Evolutionary conservation across 495 filamentous ascomycete species (phyloP).

Genomic region (Usnea hakonensis): DNA sequence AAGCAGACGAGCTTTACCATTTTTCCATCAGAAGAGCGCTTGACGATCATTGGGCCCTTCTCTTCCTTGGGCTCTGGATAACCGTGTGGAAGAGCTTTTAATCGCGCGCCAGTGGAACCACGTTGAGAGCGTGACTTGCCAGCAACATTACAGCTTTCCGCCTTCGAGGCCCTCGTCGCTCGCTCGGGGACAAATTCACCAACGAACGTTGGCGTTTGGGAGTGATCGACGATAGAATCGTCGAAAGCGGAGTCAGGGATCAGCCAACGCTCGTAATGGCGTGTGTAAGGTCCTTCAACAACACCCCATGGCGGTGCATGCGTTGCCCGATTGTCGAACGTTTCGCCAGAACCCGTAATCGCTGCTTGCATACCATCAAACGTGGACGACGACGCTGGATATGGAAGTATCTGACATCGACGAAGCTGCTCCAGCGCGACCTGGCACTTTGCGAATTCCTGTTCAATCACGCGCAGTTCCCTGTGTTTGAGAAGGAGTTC

Average conservation of each 20-base stretch:
- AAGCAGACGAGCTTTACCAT: constrained; percentile 78
- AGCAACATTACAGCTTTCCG: constrained; percentile 46
- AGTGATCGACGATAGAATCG: constrained; percentile 30
- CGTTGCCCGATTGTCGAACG: constrained; percentile 52
- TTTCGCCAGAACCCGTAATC: constrained; percentile 61
- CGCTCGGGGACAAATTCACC: constrained; percentile 50
- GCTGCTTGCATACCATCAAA: constrained; percentile 56
- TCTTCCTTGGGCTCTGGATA: constrained; percentile 64
- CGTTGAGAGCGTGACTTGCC: constrained; percentile 58
- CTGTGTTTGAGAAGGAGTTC: constrained; percentile 92
- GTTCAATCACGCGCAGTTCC: constrained; percentile 87
- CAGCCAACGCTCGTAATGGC: constrained; percentile 92
- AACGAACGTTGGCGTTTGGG: constrained; percentile 25
- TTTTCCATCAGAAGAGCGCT: constrained; percentile 52
- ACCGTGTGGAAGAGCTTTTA: constrained; percentile 65
- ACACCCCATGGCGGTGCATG: constrained; percentile 80
- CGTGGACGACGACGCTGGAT: constrained; percentile 56
- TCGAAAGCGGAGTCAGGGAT: constrained; percentile 85
- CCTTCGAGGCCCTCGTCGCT: constrained; percentile 63
- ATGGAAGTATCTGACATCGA: constrained; percentile 83
- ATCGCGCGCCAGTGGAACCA: constrained; percentile 49
- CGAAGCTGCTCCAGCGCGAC: constrained; percentile 90
- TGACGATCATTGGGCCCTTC: constrained; percentile 51
- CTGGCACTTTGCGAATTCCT: constrained; percentile 94
- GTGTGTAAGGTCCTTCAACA: constrained; percentile 80